phyloP scores from a whole-genome alignment of 768 basidiomycete genomes.

The Hericium alpestre region DNA sequence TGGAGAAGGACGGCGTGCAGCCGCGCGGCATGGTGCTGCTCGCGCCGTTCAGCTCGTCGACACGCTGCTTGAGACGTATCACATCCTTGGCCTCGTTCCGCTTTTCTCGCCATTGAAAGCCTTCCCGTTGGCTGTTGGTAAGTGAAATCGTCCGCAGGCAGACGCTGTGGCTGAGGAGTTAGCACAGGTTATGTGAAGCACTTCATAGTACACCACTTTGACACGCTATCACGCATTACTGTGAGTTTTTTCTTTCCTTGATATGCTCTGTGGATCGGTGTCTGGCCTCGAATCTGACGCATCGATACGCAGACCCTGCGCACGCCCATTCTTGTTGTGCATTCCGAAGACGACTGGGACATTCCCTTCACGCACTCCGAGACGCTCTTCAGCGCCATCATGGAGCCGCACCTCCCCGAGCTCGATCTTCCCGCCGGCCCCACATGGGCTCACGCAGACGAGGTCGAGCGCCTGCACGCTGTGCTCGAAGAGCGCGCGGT shows the following conservation, averaged over 20 bases:
- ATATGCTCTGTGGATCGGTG: too few relatives aligned
- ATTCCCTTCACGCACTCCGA: constrained; percentile 64
- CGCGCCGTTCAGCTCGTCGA: constrained; percentile 27
- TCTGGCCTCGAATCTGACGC: background rate
- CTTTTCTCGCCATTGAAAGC: constrained; percentile 57
- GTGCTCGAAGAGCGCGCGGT: constrained; percentile 30
- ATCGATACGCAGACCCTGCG: constrained; percentile 42
- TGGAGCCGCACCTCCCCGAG: constrained; percentile 45
- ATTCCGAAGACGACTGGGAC: constrained; percentile 65
- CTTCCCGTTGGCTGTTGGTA: constrained; percentile 54
- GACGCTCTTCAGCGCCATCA: constrained; percentile 54
- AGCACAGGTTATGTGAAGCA: constrained; percentile 40
- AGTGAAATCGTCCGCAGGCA: too few relatives aligned
- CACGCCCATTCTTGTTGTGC: constrained; percentile 59
- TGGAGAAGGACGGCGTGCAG: constrained; percentile 29
- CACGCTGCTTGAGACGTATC: constrained; percentile 57
- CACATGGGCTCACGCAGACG: constrained; percentile 22
- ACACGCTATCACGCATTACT: constrained; percentile 50
- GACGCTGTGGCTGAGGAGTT: too few relatives aligned
- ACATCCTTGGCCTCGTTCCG: constrained; percentile 55
- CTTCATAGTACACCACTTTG: constrained; percentile 46
- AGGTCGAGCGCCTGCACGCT: constrained; percentile 34
- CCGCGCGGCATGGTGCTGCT: constrained; percentile 31
- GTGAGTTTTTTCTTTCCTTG: constrained; percentile 28
- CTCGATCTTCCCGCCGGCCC: constrained; percentile 26